phyloP scores from a whole-genome alignment of 2,329 filamentous ascomycete species.

The Alternaria alternata region DNA sequence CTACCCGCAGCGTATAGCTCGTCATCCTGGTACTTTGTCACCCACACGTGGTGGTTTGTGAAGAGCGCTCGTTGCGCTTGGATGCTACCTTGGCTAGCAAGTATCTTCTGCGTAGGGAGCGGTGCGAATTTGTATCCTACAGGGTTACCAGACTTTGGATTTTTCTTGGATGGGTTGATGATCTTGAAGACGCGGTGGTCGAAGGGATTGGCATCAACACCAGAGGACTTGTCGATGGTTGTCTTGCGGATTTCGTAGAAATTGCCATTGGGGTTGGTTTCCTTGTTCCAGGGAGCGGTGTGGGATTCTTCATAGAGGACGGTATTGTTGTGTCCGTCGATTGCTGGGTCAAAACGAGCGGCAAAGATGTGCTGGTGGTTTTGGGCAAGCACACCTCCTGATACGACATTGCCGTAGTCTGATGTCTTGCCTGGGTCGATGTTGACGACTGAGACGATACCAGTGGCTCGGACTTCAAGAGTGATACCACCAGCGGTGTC shows the following conservation, averaged over 20 bases:
- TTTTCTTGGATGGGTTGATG: constrained; percentile 57
- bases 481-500: constrained; percentile 69
- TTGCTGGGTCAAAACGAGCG: constrained; percentile 66
- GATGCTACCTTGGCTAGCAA: constrained; percentile 56
- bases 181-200: constrained; percentile 65
- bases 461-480: constrained; percentile 70
- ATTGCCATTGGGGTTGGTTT: constrained; percentile 69
- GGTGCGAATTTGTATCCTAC: constrained; percentile 60
- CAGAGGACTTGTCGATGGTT: constrained; percentile 56
- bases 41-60: constrained; percentile 62
- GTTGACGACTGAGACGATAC: constrained; percentile 69
- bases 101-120: constrained; percentile 59
- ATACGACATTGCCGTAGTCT: constrained; percentile 69
- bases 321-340: constrained; percentile 65
- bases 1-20: constrained; percentile 61
- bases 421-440: constrained; percentile 65
- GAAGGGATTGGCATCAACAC: constrained; percentile 63
- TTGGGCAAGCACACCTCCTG: constrained; percentile 69
- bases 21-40: constrained; percentile 61
- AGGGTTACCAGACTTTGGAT: constrained; percentile 56
- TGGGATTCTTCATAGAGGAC: constrained; percentile 64
- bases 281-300: constrained; percentile 58
- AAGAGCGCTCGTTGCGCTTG: constrained; percentile 59
- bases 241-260: constrained; percentile 64
- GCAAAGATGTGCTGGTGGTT: constrained; percentile 76